Evolutionary conservation across 2,329 filamentous ascomycete genomes (phyloP).

Genomic region (Trichoderma cornu-damae): DNA sequence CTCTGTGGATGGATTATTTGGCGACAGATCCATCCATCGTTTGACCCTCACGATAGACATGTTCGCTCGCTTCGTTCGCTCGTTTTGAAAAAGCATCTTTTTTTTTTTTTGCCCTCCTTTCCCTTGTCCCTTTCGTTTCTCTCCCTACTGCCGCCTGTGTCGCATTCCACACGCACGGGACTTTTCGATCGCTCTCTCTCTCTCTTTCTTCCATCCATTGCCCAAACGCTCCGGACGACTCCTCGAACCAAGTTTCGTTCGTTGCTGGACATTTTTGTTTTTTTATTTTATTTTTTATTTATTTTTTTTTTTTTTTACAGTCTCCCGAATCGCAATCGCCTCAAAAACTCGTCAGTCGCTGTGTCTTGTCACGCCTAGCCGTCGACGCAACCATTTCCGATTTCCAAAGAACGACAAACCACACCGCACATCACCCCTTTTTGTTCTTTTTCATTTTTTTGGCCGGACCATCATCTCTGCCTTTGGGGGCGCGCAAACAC

Average conservation of each 20-base stretch:
- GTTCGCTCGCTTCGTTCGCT: conserved; percentile 15
- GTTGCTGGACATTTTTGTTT: no score
- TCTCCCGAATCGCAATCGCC: no score
- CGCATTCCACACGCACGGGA: background rate
- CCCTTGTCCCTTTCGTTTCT: background rate
- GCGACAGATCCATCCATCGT: conserved; percentile 14
- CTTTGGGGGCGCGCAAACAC: background rate
- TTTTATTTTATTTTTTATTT: no score
- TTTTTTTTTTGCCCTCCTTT: no score
- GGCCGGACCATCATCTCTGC: conserved; percentile 11
- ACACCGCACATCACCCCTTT: no score
- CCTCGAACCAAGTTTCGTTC: no score
- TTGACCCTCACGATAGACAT: conserved; percentile 15
- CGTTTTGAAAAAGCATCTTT: conserved; percentile 8
- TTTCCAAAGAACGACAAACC: background rate
- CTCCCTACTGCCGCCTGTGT: background rate
- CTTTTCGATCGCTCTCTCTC: conserved; percentile 11
- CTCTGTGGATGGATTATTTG: conserved; percentile 14
- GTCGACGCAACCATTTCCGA: no score
- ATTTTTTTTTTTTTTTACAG: no score
- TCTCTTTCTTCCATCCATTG: no score
- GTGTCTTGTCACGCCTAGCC: background rate
- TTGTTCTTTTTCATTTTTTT: no score
- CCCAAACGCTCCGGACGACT: no score
- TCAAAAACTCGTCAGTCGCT: background rate